Evolutionary conservation across 805 yeast species (phyloP).

Genomic region (Yamadazyma olivae): DNA sequence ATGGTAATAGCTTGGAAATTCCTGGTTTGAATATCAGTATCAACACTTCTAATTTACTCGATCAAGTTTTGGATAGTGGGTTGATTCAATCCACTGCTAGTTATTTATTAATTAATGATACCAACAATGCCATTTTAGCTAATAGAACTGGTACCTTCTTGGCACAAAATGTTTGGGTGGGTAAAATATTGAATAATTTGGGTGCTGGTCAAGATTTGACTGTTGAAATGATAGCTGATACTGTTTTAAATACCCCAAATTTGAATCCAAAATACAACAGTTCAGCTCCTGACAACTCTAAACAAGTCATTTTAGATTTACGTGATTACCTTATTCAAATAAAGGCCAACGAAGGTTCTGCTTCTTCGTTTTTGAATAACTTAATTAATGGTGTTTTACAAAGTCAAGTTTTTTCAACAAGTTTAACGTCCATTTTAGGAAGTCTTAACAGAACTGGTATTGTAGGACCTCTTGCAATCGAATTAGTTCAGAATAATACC

Average conservation of each 20-base stretch:
- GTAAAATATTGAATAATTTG: constrained; percentile 25
- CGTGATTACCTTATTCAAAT: not conserved
- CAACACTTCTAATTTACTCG: constrained; percentile 21
- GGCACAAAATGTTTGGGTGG: constrained; percentile 26
- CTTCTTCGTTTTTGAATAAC: constrained; percentile 29
- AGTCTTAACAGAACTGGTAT: constrained; percentile 33
- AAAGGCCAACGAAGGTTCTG: constrained; percentile 24
- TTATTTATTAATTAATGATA: constrained; percentile 26
- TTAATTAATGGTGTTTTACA: constrained; percentile 21
- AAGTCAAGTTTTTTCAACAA: constrained; percentile 17
- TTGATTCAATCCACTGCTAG: constrained; percentile 22
- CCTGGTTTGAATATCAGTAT: constrained; percentile 16
- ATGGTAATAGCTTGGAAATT: constrained; percentile 6
- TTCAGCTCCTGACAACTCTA: constrained; percentile 3
- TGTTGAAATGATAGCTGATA: constrained; percentile 26
- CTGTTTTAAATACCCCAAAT: constrained; percentile 24
- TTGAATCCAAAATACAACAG: constrained; percentile 22
- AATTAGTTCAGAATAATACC: constrained; percentile 20
- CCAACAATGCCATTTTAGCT: constrained; percentile 24
- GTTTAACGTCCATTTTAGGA: constrained; percentile 20
- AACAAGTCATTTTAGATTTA: constrained; percentile 6
- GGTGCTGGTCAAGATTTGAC: constrained; percentile 31
- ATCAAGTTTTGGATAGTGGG: constrained; percentile 22
- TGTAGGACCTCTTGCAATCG: constrained; percentile 23
- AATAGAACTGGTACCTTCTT: constrained; percentile 24